Conservation (phyloP, 495 filamentous ascomycete species). For the Copromyces sp. region DNA sequence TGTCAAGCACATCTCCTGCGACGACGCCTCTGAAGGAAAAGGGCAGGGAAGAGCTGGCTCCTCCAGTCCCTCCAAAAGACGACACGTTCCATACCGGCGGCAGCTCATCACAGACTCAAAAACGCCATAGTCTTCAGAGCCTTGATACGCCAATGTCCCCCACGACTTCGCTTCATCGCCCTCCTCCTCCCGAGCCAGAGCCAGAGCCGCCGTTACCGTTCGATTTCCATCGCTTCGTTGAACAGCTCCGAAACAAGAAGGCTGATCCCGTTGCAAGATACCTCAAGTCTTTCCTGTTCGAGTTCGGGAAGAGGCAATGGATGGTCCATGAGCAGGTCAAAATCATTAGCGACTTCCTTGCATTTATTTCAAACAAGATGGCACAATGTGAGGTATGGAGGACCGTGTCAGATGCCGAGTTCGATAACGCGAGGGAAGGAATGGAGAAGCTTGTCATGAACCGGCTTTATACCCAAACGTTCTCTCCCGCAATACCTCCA, state of each 20-base stretch:
- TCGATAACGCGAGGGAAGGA: constrained; percentile 95
- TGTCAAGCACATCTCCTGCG: constrained; percentile 31
- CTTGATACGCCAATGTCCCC: constrained; percentile 39
- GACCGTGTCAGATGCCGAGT: constrained; percentile 89
- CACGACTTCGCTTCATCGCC: constrained; percentile 49
- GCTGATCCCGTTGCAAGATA: constrained; percentile 95
- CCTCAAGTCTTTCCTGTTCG: constrained; percentile 82
- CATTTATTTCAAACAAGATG: constrained; percentile 99
- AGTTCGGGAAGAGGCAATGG: constrained; percentile 98
- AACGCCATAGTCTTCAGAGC: constrained; percentile 16
- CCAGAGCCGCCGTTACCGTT: constrained; percentile 86
- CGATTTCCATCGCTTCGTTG: constrained; percentile 95
- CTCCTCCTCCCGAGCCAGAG: constrained; percentile 73
- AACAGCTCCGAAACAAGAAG: constrained; percentile 88
- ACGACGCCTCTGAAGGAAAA: constrained; percentile 28
- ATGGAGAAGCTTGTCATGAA: constrained; percentile 99
- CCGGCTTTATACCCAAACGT: constrained; percentile 88
- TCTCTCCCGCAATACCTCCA: constrained; percentile 82
- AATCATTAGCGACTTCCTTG: constrained; percentile 90
- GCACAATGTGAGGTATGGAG: constrained; percentile 96
- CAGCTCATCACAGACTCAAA: neutral
- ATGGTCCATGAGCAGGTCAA: constrained; percentile 99
- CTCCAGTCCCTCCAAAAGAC: constrained; percentile 43
- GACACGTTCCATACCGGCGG: constrained; percentile 22
- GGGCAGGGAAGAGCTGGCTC: constrained; percentile 34